A percentile compares a stretch with the other conserved stretches of the same genome.
Conservation (phyloP, 257 asterid species). For the Handroanthus guayacan region DNA sequence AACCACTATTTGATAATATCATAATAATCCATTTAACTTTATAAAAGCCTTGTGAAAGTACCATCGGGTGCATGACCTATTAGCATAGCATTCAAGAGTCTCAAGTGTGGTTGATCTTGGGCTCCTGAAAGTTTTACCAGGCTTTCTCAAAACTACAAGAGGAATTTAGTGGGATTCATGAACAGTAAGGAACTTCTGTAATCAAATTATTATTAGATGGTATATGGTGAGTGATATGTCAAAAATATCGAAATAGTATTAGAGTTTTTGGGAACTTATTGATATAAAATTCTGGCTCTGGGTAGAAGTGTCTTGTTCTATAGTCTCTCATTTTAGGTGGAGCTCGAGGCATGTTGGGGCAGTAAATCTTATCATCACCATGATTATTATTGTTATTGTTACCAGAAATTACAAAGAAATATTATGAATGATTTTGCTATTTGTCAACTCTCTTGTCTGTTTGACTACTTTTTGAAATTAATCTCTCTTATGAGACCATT, state of each 20-base stretch:
- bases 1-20: neutral
- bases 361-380: neutral
- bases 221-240: neutral
- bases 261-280: neutral
- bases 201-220: neutral
- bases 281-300: neutral
- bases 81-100: neutral
- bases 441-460: neutral
- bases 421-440: neutral
- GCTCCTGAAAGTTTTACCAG: neutral
- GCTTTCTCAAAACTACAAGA: neutral
- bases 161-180: slow-evolving; percentile 8
- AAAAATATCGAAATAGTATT: no score
- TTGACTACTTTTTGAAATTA: neutral
- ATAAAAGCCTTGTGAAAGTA: neutral
- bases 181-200: neutral
- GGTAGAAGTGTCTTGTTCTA: neutral
- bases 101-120: neutral
- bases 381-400: neutral
- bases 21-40: neutral
- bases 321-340: neutral
- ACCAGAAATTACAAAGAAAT: neutral
- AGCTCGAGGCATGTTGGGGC: neutral
- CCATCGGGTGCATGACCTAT: neutral
- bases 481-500: neutral